Evolutionary conservation across 2,329 filamentous ascomycete genomes (phyloP).

Genomic region (Neurospora sp.): DNA sequence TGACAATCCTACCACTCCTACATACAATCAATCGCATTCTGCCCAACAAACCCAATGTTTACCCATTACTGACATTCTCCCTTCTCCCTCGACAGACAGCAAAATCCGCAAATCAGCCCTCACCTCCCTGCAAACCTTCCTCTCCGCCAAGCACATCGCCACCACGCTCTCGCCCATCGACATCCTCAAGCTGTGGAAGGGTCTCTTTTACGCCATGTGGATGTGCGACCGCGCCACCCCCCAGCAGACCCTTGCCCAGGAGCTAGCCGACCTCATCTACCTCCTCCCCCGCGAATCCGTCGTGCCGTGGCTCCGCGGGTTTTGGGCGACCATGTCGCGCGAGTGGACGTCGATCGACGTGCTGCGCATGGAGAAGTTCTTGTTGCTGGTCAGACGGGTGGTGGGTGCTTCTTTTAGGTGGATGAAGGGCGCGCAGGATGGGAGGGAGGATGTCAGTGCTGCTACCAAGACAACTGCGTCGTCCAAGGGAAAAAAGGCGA

Average conservation of each 20-base stretch:
- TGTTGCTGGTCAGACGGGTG: slow-evolving; percentile 73
- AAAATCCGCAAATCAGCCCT: slow-evolving; percentile 70
- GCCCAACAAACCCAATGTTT: background rate
- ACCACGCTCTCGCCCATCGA: slow-evolving; percentile 57
- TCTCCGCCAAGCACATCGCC: slow-evolving; percentile 46
- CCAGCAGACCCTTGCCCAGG: slow-evolving; percentile 72
- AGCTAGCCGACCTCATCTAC: slow-evolving; percentile 63
- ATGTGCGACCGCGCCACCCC: slow-evolving; percentile 85
- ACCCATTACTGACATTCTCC: background rate
- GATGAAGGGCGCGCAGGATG: slow-evolving; percentile 28
- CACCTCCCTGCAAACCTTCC: slow-evolving; percentile 66
- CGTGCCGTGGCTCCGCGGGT: slow-evolving; percentile 47
- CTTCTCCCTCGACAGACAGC: slow-evolving; percentile 47
- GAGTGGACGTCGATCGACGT: slow-evolving; percentile 67
- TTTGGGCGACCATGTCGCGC: slow-evolving; percentile 60
- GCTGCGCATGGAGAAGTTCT: slow-evolving; percentile 82
- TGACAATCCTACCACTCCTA: too few species aligned
- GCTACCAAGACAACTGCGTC: slow-evolving; percentile 44
- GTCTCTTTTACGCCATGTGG: slow-evolving; percentile 87
- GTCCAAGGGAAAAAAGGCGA: slow-evolving; percentile 7
- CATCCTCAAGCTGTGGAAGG: slow-evolving; percentile 85
- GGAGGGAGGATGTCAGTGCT: slow-evolving; percentile 63
- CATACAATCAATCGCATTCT: too few species aligned
- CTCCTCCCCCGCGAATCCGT: slow-evolving; percentile 40
- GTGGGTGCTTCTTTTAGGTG: slow-evolving; percentile 59